Base-by-base conservation (phyloP, 1,139 yeast species). In the Blastobotrys niveus region DNA sequence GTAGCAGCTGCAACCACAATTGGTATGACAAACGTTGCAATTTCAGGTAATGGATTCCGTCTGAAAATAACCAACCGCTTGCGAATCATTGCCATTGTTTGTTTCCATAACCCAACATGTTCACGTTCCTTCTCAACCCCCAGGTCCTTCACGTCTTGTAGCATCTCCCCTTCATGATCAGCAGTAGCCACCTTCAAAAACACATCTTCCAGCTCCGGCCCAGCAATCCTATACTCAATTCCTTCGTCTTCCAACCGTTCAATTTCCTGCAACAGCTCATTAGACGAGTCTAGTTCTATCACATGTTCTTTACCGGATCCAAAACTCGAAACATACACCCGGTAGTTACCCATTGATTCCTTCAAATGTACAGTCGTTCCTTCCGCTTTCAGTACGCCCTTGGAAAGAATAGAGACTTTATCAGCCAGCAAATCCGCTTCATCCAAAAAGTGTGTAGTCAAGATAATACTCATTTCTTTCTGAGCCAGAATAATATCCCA, bases 371-470 rank as follows among this genome's bases (percentile, higher is more conserved):
- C 61, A 8, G 69, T 54, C 4, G 64, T 54, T 1, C 69, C 69
- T 18, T 51, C 51, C 3, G 63, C 64, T 29, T 53, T 54, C 34
- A 65, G 44, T 3, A 43, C 48, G 4, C 69, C 69, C 40, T 56
- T 57, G 12, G 66, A 60, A 52, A 65, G 45, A 40, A 65, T 56
- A 8, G 63, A 66, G 36, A 65, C 53, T n/a, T 59, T 50, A 47
- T 65, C 69, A 21, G 66, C 60, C 3, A 65, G 54, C 25, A 64
- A 45, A 43, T 65, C 69, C 1, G 69, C 69, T 40, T 65, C 69
- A 40, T 65, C 69, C 27, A 65, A 50, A 43, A 65, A 65, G 44
- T 65, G 69, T 1, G 69, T 65, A 0, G 69, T 65, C 24, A 65
- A 53, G 33, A 65, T 54, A 32, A 64, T 52, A 3, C 66, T 59